These are phyloP conservation scores for Xenoacremonium recifei DNA, from an alignment of 2,329 filamentous ascomycete species.

Conservation along the genomic window DNA sequence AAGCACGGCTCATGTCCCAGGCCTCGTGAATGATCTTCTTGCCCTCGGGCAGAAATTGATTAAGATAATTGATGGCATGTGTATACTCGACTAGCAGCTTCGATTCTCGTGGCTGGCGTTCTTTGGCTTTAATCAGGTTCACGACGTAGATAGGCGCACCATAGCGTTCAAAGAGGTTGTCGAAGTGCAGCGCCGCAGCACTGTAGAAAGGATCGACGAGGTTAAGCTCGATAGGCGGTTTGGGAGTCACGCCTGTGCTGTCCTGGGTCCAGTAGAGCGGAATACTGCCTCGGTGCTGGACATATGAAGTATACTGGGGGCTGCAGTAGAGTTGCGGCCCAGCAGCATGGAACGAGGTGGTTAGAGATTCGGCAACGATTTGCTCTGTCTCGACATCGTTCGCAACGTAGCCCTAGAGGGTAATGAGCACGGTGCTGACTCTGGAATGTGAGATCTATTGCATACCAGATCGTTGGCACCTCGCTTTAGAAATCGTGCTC, in stretches of 20 bases:
- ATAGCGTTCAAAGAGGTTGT: conserved; percentile 90
- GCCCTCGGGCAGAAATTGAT: conserved; percentile 81
- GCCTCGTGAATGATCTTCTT: conserved; percentile 92
- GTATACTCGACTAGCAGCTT: conserved; percentile 88
- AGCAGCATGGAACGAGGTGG: conserved; percentile 92
- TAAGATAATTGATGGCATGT: conserved; percentile 84
- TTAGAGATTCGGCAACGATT: conserved; percentile 91
- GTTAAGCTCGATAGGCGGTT: conserved; percentile 93
- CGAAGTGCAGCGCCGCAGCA: conserved; percentile 89
- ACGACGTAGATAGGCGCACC: conserved; percentile 89
- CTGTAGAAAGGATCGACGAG: conserved; percentile 96
- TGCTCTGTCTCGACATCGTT: conserved; percentile 99
- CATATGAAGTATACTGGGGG: conserved; percentile 91
- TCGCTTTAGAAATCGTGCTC: conserved; percentile 89
- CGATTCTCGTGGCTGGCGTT: conserved; percentile 85
- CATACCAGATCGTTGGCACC: conserved; percentile 80
- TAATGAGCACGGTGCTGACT: neutral
- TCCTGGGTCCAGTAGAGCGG: conserved; percentile 98
- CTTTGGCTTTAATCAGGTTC: conserved; percentile 86
- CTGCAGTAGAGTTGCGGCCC: conserved; percentile 83
- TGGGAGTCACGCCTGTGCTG: conserved; percentile 90
- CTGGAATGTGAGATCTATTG: conserved; percentile 1
- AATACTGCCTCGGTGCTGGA: conserved; percentile 95
- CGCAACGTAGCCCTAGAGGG: conserved; percentile 75
- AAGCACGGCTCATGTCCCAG: conserved; percentile 97